Conservation (phyloP, 129 eudicot species). For the Sambucus nigra region DNA sequence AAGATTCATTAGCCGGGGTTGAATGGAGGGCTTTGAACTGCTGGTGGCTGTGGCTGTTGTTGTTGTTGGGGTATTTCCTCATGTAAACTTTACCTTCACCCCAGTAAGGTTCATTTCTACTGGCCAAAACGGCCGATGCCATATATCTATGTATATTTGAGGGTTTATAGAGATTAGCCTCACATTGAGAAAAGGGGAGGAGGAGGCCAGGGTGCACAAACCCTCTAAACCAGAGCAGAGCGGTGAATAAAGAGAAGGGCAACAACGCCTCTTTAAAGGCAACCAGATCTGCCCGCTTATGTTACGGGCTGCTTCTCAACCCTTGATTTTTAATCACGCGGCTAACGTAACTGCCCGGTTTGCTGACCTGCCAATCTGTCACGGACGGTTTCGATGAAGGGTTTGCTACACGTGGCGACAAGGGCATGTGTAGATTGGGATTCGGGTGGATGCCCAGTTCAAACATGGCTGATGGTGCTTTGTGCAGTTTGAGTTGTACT, state of each 20-base stretch:
- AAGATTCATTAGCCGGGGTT: slow-evolving; percentile 1
- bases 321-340: slow-evolving; percentile 26
- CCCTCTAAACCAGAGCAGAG: slow-evolving; percentile 5
- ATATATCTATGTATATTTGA: slow-evolving; percentile 14
- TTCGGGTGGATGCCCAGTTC: not conserved
- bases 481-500: too few species aligned
- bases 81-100: slow-evolving; percentile 10
- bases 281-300: slow-evolving; percentile 27
- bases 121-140: slow-evolving; percentile 44
- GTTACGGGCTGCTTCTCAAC: slow-evolving; percentile 20
- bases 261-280: slow-evolving; percentile 25
- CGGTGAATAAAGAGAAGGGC: not conserved
- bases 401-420: slow-evolving; percentile 4
- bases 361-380: slow-evolving; percentile 13
- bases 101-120: slow-evolving; percentile 23
- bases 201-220: slow-evolving; percentile 12
- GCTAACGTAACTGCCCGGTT: slow-evolving; percentile 19
- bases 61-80: slow-evolving; percentile 9
- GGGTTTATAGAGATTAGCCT: slow-evolving; percentile 1
- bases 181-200: not conserved
- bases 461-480: too few species aligned
- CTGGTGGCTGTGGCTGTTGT: slow-evolving; percentile 8
- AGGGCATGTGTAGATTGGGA: not conserved
- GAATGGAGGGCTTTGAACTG: slow-evolving; percentile 2
- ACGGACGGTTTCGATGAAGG: slow-evolving; percentile 19